Percentiles rank a stretch among this genome's conserved stretches.
Evolutionary conservation across 2,329 filamentous ascomycete genomes (phyloP).

Genomic region (Pestalotiopsis sp.): DNA sequence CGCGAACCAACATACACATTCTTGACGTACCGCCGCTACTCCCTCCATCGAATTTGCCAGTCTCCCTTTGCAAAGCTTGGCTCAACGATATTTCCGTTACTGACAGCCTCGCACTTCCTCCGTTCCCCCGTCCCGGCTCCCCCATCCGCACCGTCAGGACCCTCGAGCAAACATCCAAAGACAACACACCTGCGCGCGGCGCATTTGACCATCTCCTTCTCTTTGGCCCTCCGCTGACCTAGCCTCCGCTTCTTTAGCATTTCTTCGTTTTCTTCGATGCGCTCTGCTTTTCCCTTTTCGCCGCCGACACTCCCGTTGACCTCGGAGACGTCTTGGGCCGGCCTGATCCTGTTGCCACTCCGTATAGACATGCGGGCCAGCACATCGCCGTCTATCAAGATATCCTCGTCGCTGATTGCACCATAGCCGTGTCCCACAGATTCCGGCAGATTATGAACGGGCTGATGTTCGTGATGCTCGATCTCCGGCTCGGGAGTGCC

Average conservation of each 20-base stretch:
- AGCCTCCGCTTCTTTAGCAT: conserved; percentile 49
- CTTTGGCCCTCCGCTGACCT: conserved; percentile 48
- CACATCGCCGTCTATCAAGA: conserved; percentile 17
- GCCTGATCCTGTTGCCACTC: conserved; percentile 37
- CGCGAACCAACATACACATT: too few relatives aligned
- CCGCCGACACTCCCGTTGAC: conserved; percentile 59
- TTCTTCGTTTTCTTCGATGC: conserved; percentile 51
- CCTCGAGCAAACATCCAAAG: conserved; percentile 46
- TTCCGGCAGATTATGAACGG: neutral
- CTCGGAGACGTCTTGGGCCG: conserved; percentile 42
- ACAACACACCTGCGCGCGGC: conserved; percentile 59
- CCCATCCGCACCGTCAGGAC: neutral
- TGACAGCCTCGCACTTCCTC: conserved; percentile 59
- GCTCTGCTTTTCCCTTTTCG: conserved; percentile 55
- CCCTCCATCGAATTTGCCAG: conserved; percentile 60
- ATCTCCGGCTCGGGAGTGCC: conserved; percentile 10
- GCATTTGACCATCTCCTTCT: conserved; percentile 30
- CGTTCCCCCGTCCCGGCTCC: conserved; percentile 19
- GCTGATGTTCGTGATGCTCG: conserved; percentile 10
- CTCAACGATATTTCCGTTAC: conserved; percentile 60
- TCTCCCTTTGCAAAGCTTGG: conserved; percentile 63
- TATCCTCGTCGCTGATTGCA: neutral
- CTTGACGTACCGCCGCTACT: conserved; percentile 23
- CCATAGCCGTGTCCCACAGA: neutral
- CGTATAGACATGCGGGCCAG: conserved; percentile 35